These are phyloP conservation scores for Ascoidea rubescens DNA, from an alignment of 805 yeast genomes.

Conservation along the genomic window DNA sequence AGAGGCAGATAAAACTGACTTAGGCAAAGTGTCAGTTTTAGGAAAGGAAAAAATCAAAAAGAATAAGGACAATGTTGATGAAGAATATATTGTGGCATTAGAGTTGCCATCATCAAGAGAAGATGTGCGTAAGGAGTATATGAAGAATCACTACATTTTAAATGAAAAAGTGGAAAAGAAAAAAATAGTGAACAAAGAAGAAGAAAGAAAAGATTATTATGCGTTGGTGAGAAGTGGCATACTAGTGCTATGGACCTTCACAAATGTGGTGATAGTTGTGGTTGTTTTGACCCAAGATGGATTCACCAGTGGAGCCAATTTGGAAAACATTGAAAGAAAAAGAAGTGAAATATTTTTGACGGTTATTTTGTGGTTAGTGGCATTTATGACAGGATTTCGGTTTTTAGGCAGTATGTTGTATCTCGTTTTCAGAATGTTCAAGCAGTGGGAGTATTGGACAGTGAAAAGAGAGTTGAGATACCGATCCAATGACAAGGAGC, in stretches of 20 bases:
- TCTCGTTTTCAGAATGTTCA: slow-evolving; percentile 19
- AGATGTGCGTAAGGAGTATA: slow-evolving; percentile 68
- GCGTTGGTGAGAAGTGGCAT: slow-evolving; percentile 85
- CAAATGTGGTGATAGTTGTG: slow-evolving; percentile 72
- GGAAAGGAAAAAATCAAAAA: slow-evolving; percentile 25
- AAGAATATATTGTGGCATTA: slow-evolving; percentile 17
- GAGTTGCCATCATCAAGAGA: slow-evolving; percentile 64
- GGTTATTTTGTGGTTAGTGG: slow-evolving; percentile 86
- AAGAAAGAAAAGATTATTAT: slow-evolving; percentile 60
- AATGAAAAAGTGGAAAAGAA: slow-evolving; percentile 25
- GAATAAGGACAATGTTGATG: neutral
- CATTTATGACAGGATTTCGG: slow-evolving; percentile 75
- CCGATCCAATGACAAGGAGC: no score
- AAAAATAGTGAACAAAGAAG: slow-evolving; percentile 16
- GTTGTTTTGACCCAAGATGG: slow-evolving; percentile 82
- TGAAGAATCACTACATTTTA: slow-evolving; percentile 48
- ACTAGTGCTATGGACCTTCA: slow-evolving; percentile 78
- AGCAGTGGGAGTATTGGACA: neutral
- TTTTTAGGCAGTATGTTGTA: slow-evolving; percentile 62
- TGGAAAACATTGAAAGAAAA: slow-evolving; percentile 13
- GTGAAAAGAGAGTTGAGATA: neutral
- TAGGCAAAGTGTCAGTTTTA: slow-evolving; percentile 51
- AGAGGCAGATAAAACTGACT: slow-evolving; percentile 44
- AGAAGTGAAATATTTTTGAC: slow-evolving; percentile 61
- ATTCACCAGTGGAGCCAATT: slow-evolving; percentile 11